Conservation (phyloP, 2,329 filamentous ascomycete genomes). For the Drechslera avenae region DNA sequence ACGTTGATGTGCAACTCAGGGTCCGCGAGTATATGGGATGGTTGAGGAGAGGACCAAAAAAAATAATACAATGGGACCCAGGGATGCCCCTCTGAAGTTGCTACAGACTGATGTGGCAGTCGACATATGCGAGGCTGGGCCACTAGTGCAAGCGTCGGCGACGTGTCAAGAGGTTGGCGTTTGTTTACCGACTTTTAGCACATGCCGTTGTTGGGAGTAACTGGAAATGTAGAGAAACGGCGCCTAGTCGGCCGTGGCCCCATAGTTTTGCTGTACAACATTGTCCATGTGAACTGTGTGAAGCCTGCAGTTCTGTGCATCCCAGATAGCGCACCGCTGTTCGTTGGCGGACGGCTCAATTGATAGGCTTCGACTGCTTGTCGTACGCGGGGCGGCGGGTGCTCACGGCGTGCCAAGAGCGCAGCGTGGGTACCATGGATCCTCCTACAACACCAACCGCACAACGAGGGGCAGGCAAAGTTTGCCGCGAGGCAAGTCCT, state of each 20-base stretch:
- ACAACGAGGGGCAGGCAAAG: too few relatives aligned
- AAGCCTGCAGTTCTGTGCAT: too few relatives aligned
- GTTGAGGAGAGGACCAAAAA: too few relatives aligned
- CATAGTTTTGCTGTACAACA: constrained; percentile 6
- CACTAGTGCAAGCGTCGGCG: constrained; percentile 29
- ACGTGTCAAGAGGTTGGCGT: constrained; percentile 20
- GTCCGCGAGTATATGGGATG: constrained; percentile 14
- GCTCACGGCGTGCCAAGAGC: too few relatives aligned
- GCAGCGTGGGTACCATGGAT: too few relatives aligned
- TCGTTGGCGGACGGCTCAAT: neutral
- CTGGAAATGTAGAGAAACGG: constrained; percentile 16
- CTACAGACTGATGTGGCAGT: neutral
- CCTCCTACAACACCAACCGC: too few relatives aligned
- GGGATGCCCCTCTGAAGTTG: constrained; percentile 17
- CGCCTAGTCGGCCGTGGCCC: constrained; percentile 6
- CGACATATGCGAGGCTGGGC: constrained; percentile 6
- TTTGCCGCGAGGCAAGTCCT: too few relatives aligned
- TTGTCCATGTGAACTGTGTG: neutral
- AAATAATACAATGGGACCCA: constrained; percentile 6
- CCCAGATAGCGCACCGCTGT: constrained; percentile 1
- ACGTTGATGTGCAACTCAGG: constrained; percentile 20
- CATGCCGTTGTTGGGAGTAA: constrained; percentile 22
- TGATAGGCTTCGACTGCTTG: constrained; percentile 3
- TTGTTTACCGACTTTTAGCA: constrained; percentile 23
- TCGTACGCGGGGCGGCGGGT: too few relatives aligned